Base-by-base conservation (phyloP, 768 basidiomycete genomes). In the Tricholoma saponaceum region DNA sequence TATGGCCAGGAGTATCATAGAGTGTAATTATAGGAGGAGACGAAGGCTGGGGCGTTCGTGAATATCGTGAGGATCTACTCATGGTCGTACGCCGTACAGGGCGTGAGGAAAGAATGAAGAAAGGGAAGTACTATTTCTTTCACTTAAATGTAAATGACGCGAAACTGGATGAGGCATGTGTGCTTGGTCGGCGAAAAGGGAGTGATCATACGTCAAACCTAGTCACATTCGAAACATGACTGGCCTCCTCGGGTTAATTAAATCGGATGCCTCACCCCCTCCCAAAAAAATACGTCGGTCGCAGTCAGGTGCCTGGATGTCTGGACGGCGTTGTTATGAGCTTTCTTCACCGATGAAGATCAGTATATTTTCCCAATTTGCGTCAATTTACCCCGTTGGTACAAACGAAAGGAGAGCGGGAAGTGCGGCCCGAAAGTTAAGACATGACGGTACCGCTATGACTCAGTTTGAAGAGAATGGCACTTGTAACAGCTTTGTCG, bases 1-100 rank as follows among this genome's bases (percentile, higher is more conserved):
- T 77, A 51, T 75, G 76, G 9, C 86, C 84, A 32, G 79, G 83
- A 20, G 85, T 76, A 60, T 90, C 89, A 66, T 89, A 90, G 14
- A 90, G 73, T 14, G 76, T 82, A 58, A 90, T 85, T 49, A 74
- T 70, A 12, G 84, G 81, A 18, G 72, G 71, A 23, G 67, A 62
- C 44, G 61, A 58, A 30, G 59, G 58, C 14, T 43, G 41, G 7
- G 41, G 18, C 5, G 66, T 60, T 30, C 55, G 51, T 37, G 57
- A 59, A 50, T 64, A 63, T 52, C 58, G 52, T 55, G 64, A 67
- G 59, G 65, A 59, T 54, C 33, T 51, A 12, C 12, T 33, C 25
- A 22, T 49, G n/a, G 26, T 20, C 20, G 28, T 35, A n/a, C 35
- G 37, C 51, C 33, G 39, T 44, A 8, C 2, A 10, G 16, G 7